phyloP scores from a whole-genome alignment of 2,329 filamentous ascomycete species.

The Parastagonospora nodorum region DNA sequence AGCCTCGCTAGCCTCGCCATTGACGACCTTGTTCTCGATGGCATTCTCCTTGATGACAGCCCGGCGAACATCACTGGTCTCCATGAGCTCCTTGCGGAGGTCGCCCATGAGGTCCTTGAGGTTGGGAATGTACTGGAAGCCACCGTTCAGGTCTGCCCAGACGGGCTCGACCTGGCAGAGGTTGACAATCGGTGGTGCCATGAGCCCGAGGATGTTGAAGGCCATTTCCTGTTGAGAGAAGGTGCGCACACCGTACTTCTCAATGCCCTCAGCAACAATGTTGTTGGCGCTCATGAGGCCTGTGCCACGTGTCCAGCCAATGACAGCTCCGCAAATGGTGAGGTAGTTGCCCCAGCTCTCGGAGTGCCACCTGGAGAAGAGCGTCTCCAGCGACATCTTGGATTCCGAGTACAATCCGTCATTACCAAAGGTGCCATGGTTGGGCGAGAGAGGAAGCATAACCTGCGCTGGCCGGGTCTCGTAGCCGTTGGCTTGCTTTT shows the following conservation, averaged over 20 bases:
- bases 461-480: constrained; percentile 97
- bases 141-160: constrained; percentile 96
- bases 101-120: constrained; percentile 93
- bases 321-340: constrained; percentile 96
- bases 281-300: constrained; percentile 99
- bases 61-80: constrained; percentile 90
- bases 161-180: constrained; percentile 95
- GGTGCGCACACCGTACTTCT: constrained; percentile 94
- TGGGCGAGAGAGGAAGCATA: constrained; percentile 92
- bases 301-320: constrained; percentile 98
- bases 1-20: constrained; percentile 88
- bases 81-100: constrained; percentile 91
- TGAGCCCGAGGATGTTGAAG: constrained; percentile 94
- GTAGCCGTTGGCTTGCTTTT: constrained; percentile 86
- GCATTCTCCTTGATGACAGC: constrained; percentile 95
- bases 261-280: constrained; percentile 93
- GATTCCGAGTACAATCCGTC: constrained; percentile 98
- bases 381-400: constrained; percentile 92
- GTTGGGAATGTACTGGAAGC: constrained; percentile 95
- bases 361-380: constrained; percentile 98
- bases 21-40: constrained; percentile 96
- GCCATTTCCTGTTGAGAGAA: constrained; percentile 99
- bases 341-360: constrained; percentile 98
- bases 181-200: constrained; percentile 92
- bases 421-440: constrained; percentile 97